Conservation (phyloP, 2,329 filamentous ascomycete species). For the Colletotrichum lupini region DNA sequence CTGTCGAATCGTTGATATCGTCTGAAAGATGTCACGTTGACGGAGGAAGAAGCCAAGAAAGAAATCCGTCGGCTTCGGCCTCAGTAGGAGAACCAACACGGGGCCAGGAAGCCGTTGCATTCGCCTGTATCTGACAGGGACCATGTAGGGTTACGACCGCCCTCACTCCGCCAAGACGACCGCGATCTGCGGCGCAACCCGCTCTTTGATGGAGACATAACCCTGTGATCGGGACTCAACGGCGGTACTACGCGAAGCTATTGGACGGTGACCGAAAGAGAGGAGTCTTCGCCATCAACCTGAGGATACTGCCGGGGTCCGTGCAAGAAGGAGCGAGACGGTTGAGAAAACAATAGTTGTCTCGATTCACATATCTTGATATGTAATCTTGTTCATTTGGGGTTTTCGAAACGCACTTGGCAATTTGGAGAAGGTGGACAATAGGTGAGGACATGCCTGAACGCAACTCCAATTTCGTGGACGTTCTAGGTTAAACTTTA, state of each 20-base stretch:
- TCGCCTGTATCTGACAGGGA: background rate
- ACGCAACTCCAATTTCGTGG: background rate
- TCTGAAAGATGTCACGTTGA: background rate
- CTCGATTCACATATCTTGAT: background rate
- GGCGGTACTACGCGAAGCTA: background rate
- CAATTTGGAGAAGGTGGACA: background rate
- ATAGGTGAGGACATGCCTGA: background rate
- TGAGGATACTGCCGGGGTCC: background rate
- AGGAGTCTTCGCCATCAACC: background rate
- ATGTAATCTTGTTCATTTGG: background rate
- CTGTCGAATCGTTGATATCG: background rate
- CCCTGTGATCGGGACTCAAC: background rate
- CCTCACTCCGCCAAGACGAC: background rate
- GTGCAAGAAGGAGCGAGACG: background rate
- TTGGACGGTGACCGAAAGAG: background rate
- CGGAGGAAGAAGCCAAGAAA: background rate
- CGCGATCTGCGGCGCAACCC: slow-evolving; percentile 2
- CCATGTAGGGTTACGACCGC: background rate
- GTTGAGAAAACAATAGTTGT: background rate
- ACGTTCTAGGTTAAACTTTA: no score
- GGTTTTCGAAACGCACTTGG: background rate
- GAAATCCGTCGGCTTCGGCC: background rate
- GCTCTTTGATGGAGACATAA: background rate
- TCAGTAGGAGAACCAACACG: background rate
- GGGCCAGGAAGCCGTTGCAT: slow-evolving; percentile 1